phyloP scores from a whole-genome alignment of 169 alveolate species.

The Plasmodium gonderi region DNA sequence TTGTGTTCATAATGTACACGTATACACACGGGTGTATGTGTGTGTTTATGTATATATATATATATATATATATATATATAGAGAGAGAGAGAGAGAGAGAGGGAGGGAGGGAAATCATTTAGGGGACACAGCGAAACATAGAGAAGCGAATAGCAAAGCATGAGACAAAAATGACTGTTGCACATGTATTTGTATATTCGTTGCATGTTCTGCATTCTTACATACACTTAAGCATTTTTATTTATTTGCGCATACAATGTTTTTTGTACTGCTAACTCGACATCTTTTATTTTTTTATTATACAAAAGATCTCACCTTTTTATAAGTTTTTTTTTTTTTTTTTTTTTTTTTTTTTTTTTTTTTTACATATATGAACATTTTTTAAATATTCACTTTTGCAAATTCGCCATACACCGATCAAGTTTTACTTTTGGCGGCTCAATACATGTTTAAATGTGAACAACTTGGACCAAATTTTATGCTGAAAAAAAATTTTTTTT shows the following conservation, averaged over 20 bases:
- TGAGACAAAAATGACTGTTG: not conserved
- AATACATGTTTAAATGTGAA: not conserved
- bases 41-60: no score
- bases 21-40: not conserved
- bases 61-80: no score
- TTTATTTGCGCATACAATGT: not conserved
- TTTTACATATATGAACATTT: not conserved
- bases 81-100: no score
- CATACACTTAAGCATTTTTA: not conserved
- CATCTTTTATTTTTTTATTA: not conserved
- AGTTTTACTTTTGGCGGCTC: not conserved
- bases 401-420: not conserved
- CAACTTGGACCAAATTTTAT: not conserved
- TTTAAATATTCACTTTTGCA: not conserved
- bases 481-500: not conserved
- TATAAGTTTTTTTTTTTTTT: not conserved
- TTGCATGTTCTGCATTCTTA: no score
- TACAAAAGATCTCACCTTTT: not conserved
- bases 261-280: not conserved
- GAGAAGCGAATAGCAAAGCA: not conserved
- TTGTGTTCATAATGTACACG: not conserved
- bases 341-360: no score
- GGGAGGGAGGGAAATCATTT: no score
- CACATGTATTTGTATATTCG: not conserved
- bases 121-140: not conserved